Conservation (phyloP, 768 basidiomycete species). For the Leccinellum albellum region DNA sequence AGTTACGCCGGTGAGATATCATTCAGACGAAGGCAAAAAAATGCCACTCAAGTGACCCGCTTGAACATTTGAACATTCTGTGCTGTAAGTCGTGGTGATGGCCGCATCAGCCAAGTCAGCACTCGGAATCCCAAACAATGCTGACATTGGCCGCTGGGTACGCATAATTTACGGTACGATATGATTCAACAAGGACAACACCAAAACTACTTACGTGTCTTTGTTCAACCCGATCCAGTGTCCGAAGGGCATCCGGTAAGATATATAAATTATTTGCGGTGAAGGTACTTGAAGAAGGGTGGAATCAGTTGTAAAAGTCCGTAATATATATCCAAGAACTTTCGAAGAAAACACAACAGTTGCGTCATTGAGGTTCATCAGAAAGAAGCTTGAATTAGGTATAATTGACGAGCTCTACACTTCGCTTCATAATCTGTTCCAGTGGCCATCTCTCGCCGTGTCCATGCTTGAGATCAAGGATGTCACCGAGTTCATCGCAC, state of each 20-base stretch:
- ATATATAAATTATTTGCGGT: conserved; percentile 26
- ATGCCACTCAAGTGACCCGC: no score
- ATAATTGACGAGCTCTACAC: conserved; percentile 66
- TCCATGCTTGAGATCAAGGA: conserved; percentile 87
- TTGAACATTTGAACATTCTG: no score
- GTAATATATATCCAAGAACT: conserved; percentile 26
- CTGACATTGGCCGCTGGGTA: neutral
- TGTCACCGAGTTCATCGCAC: conserved; percentile 87
- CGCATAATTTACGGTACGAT: neutral
- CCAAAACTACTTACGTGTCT: neutral
- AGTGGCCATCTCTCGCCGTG: conserved; percentile 69
- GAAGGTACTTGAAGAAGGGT: conserved; percentile 12
- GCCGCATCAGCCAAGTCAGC: no score
- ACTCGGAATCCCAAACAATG: neutral
- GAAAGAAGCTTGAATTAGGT: conserved; percentile 12
- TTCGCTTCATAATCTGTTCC: conserved; percentile 66
- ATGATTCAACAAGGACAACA: neutral
- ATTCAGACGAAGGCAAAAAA: no score
- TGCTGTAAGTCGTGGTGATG: no score
- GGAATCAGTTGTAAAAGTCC: conserved; percentile 10
- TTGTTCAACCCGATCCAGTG: neutral
- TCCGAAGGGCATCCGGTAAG: conserved; percentile 15
- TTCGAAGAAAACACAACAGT: conserved; percentile 3
- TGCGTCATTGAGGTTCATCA: neutral
- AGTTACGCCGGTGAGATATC: no score